A percentile compares a stretch with the other conserved stretches of the same genome.
Conservation (phyloP, 2,329 filamentous ascomycete genomes). For the Fusarium drepaniforme region DNA sequence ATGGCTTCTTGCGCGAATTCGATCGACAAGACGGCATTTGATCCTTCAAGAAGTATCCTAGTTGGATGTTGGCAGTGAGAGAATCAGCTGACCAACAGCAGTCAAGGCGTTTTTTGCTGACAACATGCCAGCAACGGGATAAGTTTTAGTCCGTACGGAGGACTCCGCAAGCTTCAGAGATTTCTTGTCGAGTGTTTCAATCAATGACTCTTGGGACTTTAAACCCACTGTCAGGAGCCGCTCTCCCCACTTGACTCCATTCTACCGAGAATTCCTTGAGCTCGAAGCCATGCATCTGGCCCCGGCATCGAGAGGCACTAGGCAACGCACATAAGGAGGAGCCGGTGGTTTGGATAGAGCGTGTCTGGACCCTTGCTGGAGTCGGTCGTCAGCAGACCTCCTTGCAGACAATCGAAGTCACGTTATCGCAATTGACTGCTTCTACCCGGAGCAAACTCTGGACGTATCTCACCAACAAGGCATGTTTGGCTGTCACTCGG, state of each 20-base stretch:
- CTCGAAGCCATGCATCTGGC: neutral
- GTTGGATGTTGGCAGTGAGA: neutral
- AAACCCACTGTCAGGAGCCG: neutral
- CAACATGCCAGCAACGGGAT: neutral
- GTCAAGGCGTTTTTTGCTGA: neutral
- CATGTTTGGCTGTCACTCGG: slow-evolving; percentile 18
- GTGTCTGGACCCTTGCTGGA: slow-evolving; percentile 6
- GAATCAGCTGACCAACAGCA: neutral
- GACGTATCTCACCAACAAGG: slow-evolving; percentile 5
- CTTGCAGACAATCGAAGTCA: slow-evolving; percentile 40
- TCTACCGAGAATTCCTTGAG: neutral
- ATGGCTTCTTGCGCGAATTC: neutral
- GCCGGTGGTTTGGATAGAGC: slow-evolving; percentile 13
- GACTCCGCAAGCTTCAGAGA: neutral
- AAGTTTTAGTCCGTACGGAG: neutral
- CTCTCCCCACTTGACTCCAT: slow-evolving; percentile 1
- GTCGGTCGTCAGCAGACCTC: slow-evolving; percentile 17
- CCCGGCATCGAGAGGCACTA: slow-evolving; percentile 4
- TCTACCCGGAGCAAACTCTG: slow-evolving; percentile 11
- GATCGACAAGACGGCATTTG: neutral
- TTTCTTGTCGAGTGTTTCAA: neutral
- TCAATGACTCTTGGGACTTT: neutral
- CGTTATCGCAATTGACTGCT: slow-evolving; percentile 38
- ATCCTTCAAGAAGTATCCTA: neutral
- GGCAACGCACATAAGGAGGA: slow-evolving; percentile 15